Base-by-base conservation (phyloP, 2,329 filamentous ascomycete species). In the Cladosporium colombiae region DNA sequence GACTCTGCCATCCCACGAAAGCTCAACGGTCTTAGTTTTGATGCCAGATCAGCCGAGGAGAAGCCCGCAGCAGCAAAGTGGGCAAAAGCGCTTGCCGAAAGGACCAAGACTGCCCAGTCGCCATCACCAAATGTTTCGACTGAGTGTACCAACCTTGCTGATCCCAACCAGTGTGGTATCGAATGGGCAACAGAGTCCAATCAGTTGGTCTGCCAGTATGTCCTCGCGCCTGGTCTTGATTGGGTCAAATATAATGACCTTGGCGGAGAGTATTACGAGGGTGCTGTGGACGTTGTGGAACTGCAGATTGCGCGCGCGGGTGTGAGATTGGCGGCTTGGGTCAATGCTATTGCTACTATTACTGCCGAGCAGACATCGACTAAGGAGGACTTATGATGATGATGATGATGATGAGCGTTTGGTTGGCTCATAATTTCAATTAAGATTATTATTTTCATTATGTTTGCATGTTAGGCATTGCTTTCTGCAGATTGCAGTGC, bases 241-340 rank as follows among this genome's bases (percentile, higher is more conserved):
- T 56, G 61, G 61, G 49, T 63, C 35, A 63, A 63, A 35, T 50
- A 56, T 11, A 72, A 76, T 55, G 80, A 82, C 60, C 68, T 81
- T 35, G 75, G 71, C 23, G 68, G 70, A 1, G 68, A 62, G 8
- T 77, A 77, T 67, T 77, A 75, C 60, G 66, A 79, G 31, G 70
- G 67, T 25, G 77, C 75, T 1, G 75, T 80, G n/a, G 73, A 76
- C 2, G 77, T 79, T 1, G 73, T 82, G 6, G 74, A 79, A 66
- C 64, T 77, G 68, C 79, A 81, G 73, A 78, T 83, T 65, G 80
- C 80, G 0, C 81, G 80, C 70, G 80, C 73, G 46, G 77, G 77
- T 1, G 75, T 76, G 29, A 70, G 77, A 29, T 69, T 79, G 21
- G 77, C 76, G 16, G 73, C 70, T 16, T 79, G 74, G 71, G 66